These are phyloP conservation scores for Teunomyces pallodes DNA, from an alignment of 805 yeast species.

Conservation along the genomic window DNA sequence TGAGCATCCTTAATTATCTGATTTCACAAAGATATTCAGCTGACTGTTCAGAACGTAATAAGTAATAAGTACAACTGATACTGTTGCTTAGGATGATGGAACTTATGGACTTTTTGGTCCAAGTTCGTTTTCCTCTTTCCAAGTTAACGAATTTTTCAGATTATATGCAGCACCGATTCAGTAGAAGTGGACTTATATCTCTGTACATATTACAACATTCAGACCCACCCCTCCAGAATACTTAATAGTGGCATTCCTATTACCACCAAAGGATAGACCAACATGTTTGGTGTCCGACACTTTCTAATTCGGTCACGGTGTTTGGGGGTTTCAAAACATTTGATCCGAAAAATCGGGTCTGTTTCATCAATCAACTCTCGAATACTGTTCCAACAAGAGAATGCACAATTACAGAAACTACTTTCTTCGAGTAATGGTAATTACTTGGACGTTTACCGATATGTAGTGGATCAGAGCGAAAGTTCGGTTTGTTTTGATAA, in stretches of 20 bases:
- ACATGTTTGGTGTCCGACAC: background rate
- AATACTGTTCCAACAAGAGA: background rate
- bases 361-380: background rate
- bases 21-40: background rate
- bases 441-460: conserved; percentile 6
- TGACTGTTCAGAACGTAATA: background rate
- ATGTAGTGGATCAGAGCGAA: conserved; percentile 6
- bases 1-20: background rate
- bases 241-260: background rate
- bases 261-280: background rate
- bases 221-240: too few species aligned
- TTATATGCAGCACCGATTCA: background rate
- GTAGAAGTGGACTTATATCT: background rate
- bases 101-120: background rate
- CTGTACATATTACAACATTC: background rate
- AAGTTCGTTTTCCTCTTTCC: background rate
- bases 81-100: background rate
- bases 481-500: conserved; percentile 7
- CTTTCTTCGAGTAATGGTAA: background rate
- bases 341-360: background rate
- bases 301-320: background rate
- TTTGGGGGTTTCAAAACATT: background rate
- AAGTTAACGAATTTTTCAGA: background rate
- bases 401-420: background rate
- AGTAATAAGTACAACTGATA: background rate